Evolutionary conservation across 805 yeast genomes (phyloP), one percentile per base, ranked within the genome.

Genomic region (Yamadazyma insecticola): DNA sequence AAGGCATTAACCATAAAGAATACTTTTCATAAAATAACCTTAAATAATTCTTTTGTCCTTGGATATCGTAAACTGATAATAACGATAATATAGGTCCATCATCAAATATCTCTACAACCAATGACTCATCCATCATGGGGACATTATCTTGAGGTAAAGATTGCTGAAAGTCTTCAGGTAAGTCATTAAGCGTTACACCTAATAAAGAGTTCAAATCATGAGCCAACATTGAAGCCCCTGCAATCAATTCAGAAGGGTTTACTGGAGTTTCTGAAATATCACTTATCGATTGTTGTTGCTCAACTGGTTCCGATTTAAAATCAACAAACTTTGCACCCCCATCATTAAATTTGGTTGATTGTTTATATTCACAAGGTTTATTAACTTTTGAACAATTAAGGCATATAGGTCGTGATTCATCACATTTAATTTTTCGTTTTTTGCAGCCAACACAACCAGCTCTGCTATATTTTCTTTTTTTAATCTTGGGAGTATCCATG

Each of bases 11-110:
- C 46, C 46, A 41, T 10, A 35, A 28, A 4, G 44, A 39, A 28
- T 43, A 43, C 24, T 41, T 43, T 19, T 43, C 45, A 23, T 43
- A 41, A 30, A 43, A 43, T 10, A 41, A 26, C 18, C 46, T 32
- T 6, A 41, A 30, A 22, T 43, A 43, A 27, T 43, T 43, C 22
- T 41, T 43, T 11, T 43, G 43, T n/a, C 36, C 38, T 13, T 35
- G 30, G 19, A 30, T 34, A 28, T 35, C 44, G 19, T 29, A 37
- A 10, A 39, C 29, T 14, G 29, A 26, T 12, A 40, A 32, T 18
- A 33, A 37, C 11, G 18, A 23, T 6, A 28, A 10, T 4, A 42
- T 32, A 8, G 38, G 30, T 4, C 26, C 33, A 19, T 42, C 42
- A 22, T 36, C 35, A 14, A 32, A 42, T 10, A 31, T 26, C 16